Conservation (phyloP, 2,329 filamentous ascomycete species). For the Aspergillus spinulosporus region DNA sequence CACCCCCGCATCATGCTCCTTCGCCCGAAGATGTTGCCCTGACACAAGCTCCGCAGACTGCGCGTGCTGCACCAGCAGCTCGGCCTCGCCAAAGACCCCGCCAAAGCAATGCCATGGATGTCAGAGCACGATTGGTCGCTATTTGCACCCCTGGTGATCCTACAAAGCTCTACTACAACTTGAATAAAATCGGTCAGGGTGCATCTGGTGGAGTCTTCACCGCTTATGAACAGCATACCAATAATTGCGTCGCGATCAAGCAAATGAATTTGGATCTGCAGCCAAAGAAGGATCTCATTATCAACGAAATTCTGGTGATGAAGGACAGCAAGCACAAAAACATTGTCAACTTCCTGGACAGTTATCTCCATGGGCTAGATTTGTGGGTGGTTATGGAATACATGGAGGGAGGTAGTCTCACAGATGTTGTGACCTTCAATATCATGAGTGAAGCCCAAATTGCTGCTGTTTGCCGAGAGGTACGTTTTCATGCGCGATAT, state of each 20-base stretch:
- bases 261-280: constrained; percentile 99
- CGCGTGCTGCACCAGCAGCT: constrained; percentile 55
- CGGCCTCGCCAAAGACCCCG: constrained; percentile 75
- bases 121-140: constrained; percentile 76
- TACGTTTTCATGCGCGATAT: constrained; percentile 34
- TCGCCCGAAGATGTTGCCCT: constrained; percentile 39
- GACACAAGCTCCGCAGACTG: constrained; percentile 31
- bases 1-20: constrained; percentile 40
- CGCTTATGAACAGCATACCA: constrained; percentile 79
- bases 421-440: constrained; percentile 98
- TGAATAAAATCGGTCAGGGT: constrained; percentile 96
- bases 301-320: constrained; percentile 99
- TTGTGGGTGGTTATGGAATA: constrained; percentile 99
- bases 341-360: constrained; percentile 99
- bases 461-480: constrained; percentile 88
- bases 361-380: constrained; percentile 84
- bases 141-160: constrained; percentile 92
- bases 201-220: constrained; percentile 95
- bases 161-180: constrained; percentile 77
- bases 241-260: constrained; percentile 93
- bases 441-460: constrained; percentile 99
- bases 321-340: constrained; percentile 98
- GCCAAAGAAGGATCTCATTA: constrained; percentile 97
- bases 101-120: constrained; percentile 78
- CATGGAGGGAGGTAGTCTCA: constrained; percentile 97